Evolutionary conservation across 345 rosid species (phyloP), one percentile per base, ranked within the genome.

Genomic region (Limnanthes douglasii): DNA sequence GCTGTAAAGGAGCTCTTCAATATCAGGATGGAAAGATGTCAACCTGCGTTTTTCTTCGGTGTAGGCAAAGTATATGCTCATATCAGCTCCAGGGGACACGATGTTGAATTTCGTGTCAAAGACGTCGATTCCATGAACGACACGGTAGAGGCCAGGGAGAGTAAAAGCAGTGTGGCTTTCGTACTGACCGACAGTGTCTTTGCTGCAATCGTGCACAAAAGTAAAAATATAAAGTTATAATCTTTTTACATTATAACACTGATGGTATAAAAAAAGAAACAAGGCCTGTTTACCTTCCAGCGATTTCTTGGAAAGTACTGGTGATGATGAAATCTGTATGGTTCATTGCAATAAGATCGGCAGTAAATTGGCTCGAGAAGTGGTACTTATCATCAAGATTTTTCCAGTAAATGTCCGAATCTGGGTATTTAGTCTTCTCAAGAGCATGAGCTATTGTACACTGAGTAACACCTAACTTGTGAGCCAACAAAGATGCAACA

Each of bases 361-460:
- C 95, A 1, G 93, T 84, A 39, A 84, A 84, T 66, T 84, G 95
- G 60, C 84, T 70, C 0, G 95, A 75, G 59, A 84, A 84, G 46
- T 79, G 95, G 50, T 79, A 85, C 62, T 85, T 85, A 6, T 85
- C 94, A 6, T 85, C 88, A 9, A 85, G 65, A 30, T 62, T 66
- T 58, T 73, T 84, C 95, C 95, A 79, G 61, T 84, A 75, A 19
- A 84, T 84, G 41, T 84, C 95, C 5, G 95, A 84, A 19, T 84
- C 95, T 0, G 93, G 95, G 15, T 79, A 85, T 49, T 85, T 85
- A 0, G 96, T 85, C 56, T 85, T 85, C 69, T 85, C 96, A 0
- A 85, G 71, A 31, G 96, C 93, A 41, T 85, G 96, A 35, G 96
- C 93, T 46, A 85, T 85, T 38, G 93, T 76, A 21, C 96, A 85